Percentiles rank a stretch among this genome's conserved stretches.
Conservation (phyloP, 805 yeast species). For the Starmerella khaoyaiensis region DNA sequence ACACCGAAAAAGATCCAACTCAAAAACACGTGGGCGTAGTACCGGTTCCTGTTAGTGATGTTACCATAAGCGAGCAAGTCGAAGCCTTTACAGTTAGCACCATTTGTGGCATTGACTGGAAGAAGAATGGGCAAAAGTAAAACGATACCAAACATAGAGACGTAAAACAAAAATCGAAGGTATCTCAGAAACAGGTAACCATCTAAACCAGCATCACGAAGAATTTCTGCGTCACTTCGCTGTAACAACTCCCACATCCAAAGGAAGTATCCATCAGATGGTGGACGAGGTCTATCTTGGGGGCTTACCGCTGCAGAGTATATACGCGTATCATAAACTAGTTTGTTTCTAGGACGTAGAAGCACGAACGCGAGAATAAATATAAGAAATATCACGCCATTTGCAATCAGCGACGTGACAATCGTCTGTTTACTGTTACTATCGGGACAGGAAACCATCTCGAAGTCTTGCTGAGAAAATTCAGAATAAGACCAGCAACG, state of each 20-base stretch:
- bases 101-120: conserved; percentile 66
- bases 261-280: conserved; percentile 51
- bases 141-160: conserved; percentile 44
- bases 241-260: conserved; percentile 58
- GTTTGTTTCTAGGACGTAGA: conserved; percentile 49
- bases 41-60: conserved; percentile 45
- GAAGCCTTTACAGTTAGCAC: conserved; percentile 46
- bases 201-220: conserved; percentile 84
- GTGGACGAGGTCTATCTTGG: conserved; percentile 46
- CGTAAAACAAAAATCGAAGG: conserved; percentile 41
- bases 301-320: conserved; percentile 42
- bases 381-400: conserved; percentile 50
- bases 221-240: conserved; percentile 60
- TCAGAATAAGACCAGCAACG: too few relatives aligned
- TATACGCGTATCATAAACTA: conserved; percentile 78
- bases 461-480: neutral
- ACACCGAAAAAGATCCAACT: conserved; percentile 68
- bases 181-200: conserved; percentile 85
- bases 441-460: conserved; percentile 4
- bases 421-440: conserved; percentile 35
- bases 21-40: conserved; percentile 74
- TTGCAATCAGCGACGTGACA: conserved; percentile 53
- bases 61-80: conserved; percentile 71
- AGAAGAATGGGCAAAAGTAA: conserved; percentile 54
- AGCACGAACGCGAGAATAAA: conserved; percentile 53